These are phyloP conservation scores for Pulveroboletus sp. DNA, from an alignment of 768 basidiomycete species.

Conservation along the genomic window DNA sequence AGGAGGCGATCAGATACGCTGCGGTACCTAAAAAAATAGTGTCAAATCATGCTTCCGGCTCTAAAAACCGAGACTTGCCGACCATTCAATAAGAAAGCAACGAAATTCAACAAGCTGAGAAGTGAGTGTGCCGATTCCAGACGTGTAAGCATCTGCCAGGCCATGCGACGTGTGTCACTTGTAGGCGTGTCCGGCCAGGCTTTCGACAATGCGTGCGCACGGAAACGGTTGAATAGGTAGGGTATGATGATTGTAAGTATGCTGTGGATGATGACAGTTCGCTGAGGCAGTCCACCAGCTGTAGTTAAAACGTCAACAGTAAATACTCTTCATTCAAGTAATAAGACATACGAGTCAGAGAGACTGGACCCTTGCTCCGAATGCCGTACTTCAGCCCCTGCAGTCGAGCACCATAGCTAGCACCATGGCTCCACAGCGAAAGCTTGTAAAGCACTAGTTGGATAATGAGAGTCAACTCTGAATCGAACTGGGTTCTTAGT, in stretches of 20 bases:
- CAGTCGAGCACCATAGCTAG: slow-evolving; percentile 80
- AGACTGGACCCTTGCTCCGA: slow-evolving; percentile 1
- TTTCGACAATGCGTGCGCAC: slow-evolving; percentile 70
- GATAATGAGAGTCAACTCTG: slow-evolving; percentile 70
- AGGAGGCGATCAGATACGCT: slow-evolving; percentile 80
- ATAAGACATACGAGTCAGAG: slow-evolving; percentile 24
- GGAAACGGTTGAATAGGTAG: slow-evolving; percentile 74
- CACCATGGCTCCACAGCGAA: slow-evolving; percentile 76
- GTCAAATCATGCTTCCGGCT: slow-evolving; percentile 2
- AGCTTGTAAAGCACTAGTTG: slow-evolving; percentile 75
- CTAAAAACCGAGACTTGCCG: slow-evolving; percentile 47
- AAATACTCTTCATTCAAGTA: not conserved
- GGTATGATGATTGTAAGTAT: slow-evolving; percentile 71
- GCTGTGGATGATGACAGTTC: slow-evolving; percentile 63
- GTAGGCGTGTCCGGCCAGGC: slow-evolving; percentile 93
- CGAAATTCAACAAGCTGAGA: slow-evolving; percentile 69
- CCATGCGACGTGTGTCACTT: slow-evolving; percentile 66
- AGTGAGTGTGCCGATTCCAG: slow-evolving; percentile 66
- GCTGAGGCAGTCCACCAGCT: slow-evolving; percentile 68
- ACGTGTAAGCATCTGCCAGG: slow-evolving; percentile 67
- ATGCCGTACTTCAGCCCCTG: slow-evolving; percentile 70
- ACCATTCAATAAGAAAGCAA: slow-evolving; percentile 84
- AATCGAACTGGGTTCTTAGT: slow-evolving; percentile 62
- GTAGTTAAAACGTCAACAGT: slow-evolving; percentile 2
- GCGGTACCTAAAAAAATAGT: slow-evolving; percentile 64